phyloP scores from a whole-genome alignment of 2,329 filamentous ascomycete species.

The Rugonectria rugulosa region DNA sequence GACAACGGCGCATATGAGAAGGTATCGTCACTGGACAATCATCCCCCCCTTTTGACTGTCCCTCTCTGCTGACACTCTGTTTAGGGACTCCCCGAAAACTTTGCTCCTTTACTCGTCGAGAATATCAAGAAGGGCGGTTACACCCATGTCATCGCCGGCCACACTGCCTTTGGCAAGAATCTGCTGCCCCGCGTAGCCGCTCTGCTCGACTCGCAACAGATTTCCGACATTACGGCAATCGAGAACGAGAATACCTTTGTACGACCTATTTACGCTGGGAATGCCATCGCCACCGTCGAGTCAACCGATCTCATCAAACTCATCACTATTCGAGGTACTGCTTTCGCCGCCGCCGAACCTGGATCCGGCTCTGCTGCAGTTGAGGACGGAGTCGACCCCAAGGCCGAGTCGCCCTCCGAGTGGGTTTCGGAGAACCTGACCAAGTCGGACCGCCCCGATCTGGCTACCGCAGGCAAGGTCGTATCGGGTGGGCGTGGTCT shows the following conservation, averaged over 20 bases:
- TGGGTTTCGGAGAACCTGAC: conserved; percentile 95
- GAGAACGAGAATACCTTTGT: conserved; percentile 94
- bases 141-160: conserved; percentile 88
- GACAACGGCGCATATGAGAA: conserved; percentile 93
- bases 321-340: conserved; percentile 91
- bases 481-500: conserved; percentile 93
- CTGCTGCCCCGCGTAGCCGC: conserved; percentile 91
- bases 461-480: conserved; percentile 86
- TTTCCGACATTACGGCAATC: conserved; percentile 89
- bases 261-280: conserved; percentile 96
- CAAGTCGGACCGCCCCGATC: conserved; percentile 92
- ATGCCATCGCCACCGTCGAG: conserved; percentile 95
- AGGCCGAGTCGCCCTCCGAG: conserved; percentile 75
- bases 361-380: conserved; percentile 78
- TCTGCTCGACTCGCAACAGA: conserved; percentile 88
- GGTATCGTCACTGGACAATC: conserved; percentile 54
- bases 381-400: conserved; percentile 85
- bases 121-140: conserved; percentile 97
- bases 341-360: conserved; percentile 79
- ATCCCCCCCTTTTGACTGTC: background rate
- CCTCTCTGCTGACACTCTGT: conserved; percentile 18
- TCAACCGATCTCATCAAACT: conserved; percentile 86
- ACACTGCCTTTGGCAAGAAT: conserved; percentile 97
- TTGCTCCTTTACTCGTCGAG: conserved; percentile 88
- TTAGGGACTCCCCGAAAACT: conserved; percentile 91